Evolutionary conservation across 345 rosid species (phyloP).

Genomic region (Erodium maritimum): DNA sequence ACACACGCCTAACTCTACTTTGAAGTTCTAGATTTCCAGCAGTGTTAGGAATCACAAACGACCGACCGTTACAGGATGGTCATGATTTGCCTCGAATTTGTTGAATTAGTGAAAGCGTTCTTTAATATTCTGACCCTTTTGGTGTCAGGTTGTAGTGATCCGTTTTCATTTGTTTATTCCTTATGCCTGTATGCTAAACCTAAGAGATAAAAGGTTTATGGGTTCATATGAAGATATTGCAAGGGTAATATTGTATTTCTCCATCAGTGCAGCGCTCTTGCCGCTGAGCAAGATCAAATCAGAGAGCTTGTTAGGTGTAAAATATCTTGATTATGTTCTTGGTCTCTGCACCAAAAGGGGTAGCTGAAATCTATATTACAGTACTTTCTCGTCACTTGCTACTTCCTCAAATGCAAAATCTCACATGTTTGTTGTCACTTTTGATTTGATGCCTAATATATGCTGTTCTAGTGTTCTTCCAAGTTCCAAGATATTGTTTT

Average conservation of each 20-base stretch:
- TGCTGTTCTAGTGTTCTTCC: neutral
- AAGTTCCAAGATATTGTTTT: neutral
- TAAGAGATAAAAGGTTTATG: neutral
- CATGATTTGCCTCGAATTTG: neutral
- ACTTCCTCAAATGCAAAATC: neutral
- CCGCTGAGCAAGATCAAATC: neutral
- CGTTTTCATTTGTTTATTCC: neutral
- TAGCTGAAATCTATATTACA: neutral
- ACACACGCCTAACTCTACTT: neutral
- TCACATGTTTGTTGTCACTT: neutral
- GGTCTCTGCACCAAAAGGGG: neutral
- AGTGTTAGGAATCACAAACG: neutral
- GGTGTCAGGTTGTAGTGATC: neutral
- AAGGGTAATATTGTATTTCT: neutral
- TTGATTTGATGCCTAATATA: too few species aligned
- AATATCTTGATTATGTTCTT: neutral
- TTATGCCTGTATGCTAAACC: neutral
- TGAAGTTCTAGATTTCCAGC: neutral
- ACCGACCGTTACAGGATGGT: neutral
- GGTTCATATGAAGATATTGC: neutral
- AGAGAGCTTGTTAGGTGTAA: neutral
- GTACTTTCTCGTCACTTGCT: neutral
- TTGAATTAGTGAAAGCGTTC: neutral
- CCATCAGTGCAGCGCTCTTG: neutral
- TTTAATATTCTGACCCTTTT: neutral